A percentile compares a stretch with the other conserved stretches of the same genome.
Evolutionary conservation across 306 rosid species (phyloP).

Genomic region (Cucurbita ficifolia): DNA sequence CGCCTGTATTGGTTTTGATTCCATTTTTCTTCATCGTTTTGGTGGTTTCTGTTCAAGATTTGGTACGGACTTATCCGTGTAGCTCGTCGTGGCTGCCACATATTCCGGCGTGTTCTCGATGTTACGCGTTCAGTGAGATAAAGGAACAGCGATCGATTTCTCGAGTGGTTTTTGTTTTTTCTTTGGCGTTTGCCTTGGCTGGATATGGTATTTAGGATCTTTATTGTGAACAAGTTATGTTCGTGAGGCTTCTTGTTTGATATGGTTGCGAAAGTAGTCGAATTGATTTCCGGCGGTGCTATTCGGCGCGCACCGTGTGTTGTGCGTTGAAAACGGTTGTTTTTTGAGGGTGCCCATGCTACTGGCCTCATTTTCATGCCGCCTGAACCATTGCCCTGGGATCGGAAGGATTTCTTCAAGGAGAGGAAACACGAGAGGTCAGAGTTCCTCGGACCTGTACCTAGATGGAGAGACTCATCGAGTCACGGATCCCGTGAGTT

Average conservation of each 20-base stretch:
- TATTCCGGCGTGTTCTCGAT: neutral
- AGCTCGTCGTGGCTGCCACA: neutral
- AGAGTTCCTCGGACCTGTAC: constrained; percentile 58
- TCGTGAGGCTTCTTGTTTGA: neutral
- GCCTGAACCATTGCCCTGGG: constrained; percentile 95
- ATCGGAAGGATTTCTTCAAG: constrained; percentile 95
- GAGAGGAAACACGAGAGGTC: constrained; percentile 99
- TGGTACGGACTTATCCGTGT: neutral
- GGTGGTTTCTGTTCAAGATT: neutral
- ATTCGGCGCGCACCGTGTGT: neutral
- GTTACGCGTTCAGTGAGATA: neutral
- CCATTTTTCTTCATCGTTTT: neutral
- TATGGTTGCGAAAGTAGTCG: constrained; percentile 6
- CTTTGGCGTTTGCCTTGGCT: neutral
- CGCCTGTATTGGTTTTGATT: neutral
- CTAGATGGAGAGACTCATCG: constrained; percentile 89
- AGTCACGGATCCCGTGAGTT: constrained; percentile 58
- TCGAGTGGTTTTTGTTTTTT: neutral
- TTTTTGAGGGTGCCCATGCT: constrained; percentile 60
- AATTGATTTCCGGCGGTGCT: constrained; percentile 4
- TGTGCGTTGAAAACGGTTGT: neutral
- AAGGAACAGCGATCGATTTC: neutral
- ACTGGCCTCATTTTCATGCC: constrained; percentile 86
- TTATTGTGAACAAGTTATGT: neutral
- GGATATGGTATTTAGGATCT: neutral